Evolutionary conservation across 176 grass and related monocot genomes (phyloP).

Genomic region (Themeda triandra): DNA sequence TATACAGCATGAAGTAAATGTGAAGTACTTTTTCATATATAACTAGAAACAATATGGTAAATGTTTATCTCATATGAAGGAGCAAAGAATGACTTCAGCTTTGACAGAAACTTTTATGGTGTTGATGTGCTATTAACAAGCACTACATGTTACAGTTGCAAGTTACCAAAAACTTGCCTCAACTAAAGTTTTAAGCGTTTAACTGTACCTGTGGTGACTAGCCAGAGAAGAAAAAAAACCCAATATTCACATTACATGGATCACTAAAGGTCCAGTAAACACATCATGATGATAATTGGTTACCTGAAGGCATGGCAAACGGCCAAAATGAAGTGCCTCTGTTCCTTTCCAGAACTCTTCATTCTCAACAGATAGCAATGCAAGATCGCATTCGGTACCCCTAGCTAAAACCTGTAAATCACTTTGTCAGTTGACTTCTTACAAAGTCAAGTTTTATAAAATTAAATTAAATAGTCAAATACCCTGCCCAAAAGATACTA

Average conservation of each 20-base stretch:
- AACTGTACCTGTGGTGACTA: not conserved
- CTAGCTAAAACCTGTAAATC: constrained; percentile 88
- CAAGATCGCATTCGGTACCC: constrained; percentile 93
- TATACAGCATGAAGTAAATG: constrained; percentile 4
- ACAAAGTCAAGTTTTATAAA: constrained; percentile 7
- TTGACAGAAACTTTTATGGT: not conserved
- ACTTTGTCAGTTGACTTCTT: constrained; percentile 37
- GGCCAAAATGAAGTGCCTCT: constrained; percentile 78
- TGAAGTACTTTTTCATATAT: not conserved
- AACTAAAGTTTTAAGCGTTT: not conserved
- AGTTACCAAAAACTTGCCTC: not conserved
- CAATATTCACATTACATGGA: not conserved
- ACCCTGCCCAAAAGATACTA: not conserved
- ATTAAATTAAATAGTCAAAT: constrained; percentile 1
- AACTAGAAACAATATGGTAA: not conserved
- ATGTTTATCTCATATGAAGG: constrained; percentile 1
- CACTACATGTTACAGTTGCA: not conserved
- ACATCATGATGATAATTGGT: constrained; percentile 14
- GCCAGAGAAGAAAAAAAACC: not conserved
- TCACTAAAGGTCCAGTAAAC: not conserved
- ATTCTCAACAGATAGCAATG: constrained; percentile 90
- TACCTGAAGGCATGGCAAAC: constrained; percentile 95
- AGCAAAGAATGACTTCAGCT: not conserved
- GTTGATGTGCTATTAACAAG: not conserved
- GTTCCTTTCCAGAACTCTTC: constrained; percentile 94